Evolutionary conservation across 257 asterid species (phyloP).

Genomic region (Lavandula angustifolia): DNA sequence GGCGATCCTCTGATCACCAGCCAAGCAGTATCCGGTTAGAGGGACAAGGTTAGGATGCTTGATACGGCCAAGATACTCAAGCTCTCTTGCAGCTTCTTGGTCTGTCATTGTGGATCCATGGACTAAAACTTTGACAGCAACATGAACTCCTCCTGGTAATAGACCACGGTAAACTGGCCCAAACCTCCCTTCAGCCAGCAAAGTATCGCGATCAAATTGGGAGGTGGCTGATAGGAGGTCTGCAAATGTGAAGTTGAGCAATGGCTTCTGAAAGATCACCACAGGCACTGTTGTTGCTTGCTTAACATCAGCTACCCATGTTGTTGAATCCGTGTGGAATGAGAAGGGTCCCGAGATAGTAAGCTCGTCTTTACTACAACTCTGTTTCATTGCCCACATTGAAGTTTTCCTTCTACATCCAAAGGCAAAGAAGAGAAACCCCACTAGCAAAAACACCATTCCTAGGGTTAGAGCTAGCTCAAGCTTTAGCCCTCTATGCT

Average conservation of each 20-base stretch:
- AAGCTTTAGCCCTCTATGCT: slow-evolving; percentile 65
- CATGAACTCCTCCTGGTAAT: slow-evolving; percentile 68
- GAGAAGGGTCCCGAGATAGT: slow-evolving; percentile 75
- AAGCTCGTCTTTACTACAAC: slow-evolving; percentile 57
- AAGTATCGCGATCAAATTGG: slow-evolving; percentile 58
- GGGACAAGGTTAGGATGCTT: slow-evolving; percentile 86
- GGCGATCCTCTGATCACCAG: slow-evolving; percentile 82
- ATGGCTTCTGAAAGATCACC: slow-evolving; percentile 74
- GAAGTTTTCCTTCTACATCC: slow-evolving; percentile 62
- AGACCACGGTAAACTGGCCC: slow-evolving; percentile 79
- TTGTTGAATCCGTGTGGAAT: slow-evolving; percentile 71
- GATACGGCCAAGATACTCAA: slow-evolving; percentile 77
- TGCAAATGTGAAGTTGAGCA: slow-evolving; percentile 72
- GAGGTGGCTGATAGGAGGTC: slow-evolving; percentile 78
- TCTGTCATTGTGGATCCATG: slow-evolving; percentile 81
- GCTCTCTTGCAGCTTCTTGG: slow-evolving; percentile 68
- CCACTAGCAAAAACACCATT: slow-evolving; percentile 63
- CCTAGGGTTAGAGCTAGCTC: slow-evolving; percentile 68
- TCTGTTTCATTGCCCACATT: slow-evolving; percentile 60
- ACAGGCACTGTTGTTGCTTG: slow-evolving; percentile 71
- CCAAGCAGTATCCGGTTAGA: slow-evolving; percentile 72
- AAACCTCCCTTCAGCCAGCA: slow-evolving; percentile 76
- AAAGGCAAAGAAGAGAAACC: slow-evolving; percentile 73
- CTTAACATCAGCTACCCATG: slow-evolving; percentile 89
- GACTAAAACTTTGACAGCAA: slow-evolving; percentile 71